Percentiles rank a stretch among this genome's conserved stretches.
Conservation (phyloP, 2,329 filamentous ascomycete genomes). For the Penicillium occitanis region DNA sequence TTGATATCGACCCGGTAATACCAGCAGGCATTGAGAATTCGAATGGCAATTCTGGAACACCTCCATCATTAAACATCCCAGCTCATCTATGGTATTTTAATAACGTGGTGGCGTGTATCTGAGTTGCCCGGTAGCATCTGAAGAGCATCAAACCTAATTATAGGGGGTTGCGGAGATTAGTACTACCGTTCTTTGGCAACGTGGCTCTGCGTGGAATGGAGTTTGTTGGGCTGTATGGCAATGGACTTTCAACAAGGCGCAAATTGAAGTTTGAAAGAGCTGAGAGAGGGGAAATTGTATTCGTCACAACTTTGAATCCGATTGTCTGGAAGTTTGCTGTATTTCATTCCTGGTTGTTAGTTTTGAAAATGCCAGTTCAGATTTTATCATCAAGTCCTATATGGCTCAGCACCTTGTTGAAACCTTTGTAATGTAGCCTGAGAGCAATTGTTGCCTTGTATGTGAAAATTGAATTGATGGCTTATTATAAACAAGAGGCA, state of each 20-base stretch:
- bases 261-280: neutral
- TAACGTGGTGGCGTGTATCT: constrained; percentile 9
- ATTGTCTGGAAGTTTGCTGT: neutral
- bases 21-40: constrained; percentile 31
- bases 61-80: constrained; percentile 24
- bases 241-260: neutral
- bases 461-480: too few relatives aligned
- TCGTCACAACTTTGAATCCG: neutral
- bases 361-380: neutral
- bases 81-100: constrained; percentile 39
- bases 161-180: neutral
- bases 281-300: neutral
- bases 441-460: too few relatives aligned
- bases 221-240: neutral
- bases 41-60: constrained; percentile 37
- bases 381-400: neutral
- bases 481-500: too few relatives aligned
- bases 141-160: neutral
- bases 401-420: too few relatives aligned
- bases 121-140: neutral
- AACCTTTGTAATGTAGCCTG: too few relatives aligned
- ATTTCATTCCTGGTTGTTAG: neutral
- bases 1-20: constrained; percentile 34
- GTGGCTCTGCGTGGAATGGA: neutral
- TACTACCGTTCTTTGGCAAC: neutral